phyloP scores from a whole-genome alignment of 352 stramenopile genomes.

The Phytophthora boehmeriae region DNA sequence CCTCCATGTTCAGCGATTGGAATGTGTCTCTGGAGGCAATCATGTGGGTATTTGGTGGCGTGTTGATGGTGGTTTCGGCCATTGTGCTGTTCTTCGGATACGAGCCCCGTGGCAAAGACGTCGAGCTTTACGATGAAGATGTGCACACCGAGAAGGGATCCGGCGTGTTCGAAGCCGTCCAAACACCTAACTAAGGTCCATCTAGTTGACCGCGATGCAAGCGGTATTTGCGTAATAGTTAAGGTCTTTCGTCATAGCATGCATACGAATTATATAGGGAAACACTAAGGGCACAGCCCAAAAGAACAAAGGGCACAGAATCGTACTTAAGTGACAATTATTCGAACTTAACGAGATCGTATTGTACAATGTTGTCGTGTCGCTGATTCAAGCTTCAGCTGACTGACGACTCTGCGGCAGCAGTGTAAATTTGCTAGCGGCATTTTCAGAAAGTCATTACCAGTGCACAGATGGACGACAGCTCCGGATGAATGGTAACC shows the following conservation, averaged over 20 bases:
- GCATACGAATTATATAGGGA: no score
- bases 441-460: no score
- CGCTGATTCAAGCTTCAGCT: no score
- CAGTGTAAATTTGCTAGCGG: no score
- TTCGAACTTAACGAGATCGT: no score
- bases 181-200: slow-evolving; percentile 30
- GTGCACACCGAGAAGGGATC: slow-evolving; percentile 17
- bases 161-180: slow-evolving; percentile 27
- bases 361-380: no score
- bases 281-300: no score
- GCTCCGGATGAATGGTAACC: no score
- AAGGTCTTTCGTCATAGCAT: slow-evolving; percentile 12
- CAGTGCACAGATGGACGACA: no score
- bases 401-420: no score
- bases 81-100: slow-evolving; percentile 69
- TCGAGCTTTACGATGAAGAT: slow-evolving; percentile 53
- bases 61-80: slow-evolving; percentile 59
- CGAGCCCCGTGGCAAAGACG: slow-evolving; percentile 69
- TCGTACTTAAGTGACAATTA: no score
- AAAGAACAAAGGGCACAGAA: no score
- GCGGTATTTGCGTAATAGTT: slow-evolving; percentile 23
- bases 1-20: slow-evolving; percentile 64
- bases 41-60: slow-evolving; percentile 72
- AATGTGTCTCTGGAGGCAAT: slow-evolving; percentile 62
- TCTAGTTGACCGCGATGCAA: slow-evolving; percentile 14